Conservation (phyloP, 495 filamentous ascomycete genomes). For the Lepraria neglecta region DNA sequence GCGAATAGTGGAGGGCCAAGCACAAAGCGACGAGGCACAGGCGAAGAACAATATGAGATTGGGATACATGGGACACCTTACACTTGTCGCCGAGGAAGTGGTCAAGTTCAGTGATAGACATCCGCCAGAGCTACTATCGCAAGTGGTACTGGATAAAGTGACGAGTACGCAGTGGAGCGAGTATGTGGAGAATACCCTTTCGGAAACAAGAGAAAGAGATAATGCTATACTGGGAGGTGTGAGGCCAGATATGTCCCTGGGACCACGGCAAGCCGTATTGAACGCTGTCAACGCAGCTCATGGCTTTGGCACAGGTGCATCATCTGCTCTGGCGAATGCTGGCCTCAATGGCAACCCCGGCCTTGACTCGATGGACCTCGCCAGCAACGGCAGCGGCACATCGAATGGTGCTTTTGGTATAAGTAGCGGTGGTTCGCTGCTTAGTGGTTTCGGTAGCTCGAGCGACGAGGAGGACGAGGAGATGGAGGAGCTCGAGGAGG, state of each 20-base stretch:
- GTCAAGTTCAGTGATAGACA: constrained; percentile 97
- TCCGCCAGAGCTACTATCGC: constrained; percentile 77
- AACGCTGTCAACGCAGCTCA: constrained; percentile 55
- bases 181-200: constrained; percentile 90
- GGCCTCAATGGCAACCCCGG: constrained; percentile 57
- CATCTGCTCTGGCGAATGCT: constrained; percentile 69
- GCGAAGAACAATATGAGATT: constrained; percentile 76
- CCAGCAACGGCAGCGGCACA: constrained; percentile 57
- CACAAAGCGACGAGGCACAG: constrained; percentile 77
- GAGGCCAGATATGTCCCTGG: constrained; percentile 75
- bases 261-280: constrained; percentile 58
- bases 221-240: constrained; percentile 98
- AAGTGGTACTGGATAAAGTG: constrained; percentile 78
- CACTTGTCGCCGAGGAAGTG: constrained; percentile 95
- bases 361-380: constrained; percentile 72
- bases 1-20: constrained; percentile 85
- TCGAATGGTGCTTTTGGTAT: constrained; percentile 58
- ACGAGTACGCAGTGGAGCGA: constrained; percentile 84
- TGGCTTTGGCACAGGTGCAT: constrained; percentile 51
- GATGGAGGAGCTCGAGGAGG: constrained; percentile 79
- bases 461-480: constrained; percentile 97
- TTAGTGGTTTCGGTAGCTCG: constrained; percentile 91
- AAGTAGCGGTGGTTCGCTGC: constrained; percentile 60
- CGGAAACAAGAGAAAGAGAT: constrained; percentile 90
- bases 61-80: constrained; percentile 98